phyloP scores from a whole-genome alignment of 2,329 filamentous ascomycete species.

The Zymoseptoria brevis region DNA sequence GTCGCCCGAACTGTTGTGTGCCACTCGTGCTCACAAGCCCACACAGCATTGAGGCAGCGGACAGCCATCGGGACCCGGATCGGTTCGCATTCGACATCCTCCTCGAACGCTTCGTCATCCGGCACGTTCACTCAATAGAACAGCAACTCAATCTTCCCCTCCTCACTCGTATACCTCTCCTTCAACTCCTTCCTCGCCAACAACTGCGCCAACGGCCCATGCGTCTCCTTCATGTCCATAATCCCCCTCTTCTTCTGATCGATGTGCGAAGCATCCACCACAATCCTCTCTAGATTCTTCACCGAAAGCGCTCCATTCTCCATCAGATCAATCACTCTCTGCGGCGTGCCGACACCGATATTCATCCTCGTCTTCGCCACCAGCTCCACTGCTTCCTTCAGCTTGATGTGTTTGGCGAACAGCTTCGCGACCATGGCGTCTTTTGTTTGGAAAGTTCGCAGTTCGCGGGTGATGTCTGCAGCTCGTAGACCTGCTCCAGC shows the following conservation, averaged over 20 bases:
- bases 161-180: slow-evolving; percentile 53
- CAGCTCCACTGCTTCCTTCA: slow-evolving; percentile 74
- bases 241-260: slow-evolving; percentile 92
- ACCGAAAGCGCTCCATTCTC: slow-evolving; percentile 69
- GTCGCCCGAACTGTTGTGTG: no score
- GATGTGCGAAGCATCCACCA: slow-evolving; percentile 86
- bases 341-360: slow-evolving; percentile 84
- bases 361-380: slow-evolving; percentile 63
- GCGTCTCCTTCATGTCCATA: slow-evolving; percentile 90
- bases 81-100: no score
- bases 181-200: slow-evolving; percentile 64
- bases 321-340: slow-evolving; percentile 71
- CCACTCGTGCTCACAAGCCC: no score
- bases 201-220: slow-evolving; percentile 69
- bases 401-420: slow-evolving; percentile 97
- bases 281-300: slow-evolving; percentile 64
- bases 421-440: slow-evolving; percentile 76
- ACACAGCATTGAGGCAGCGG: no score
- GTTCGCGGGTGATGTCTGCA: slow-evolving; percentile 69
- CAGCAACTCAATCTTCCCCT: slow-evolving; percentile 48
- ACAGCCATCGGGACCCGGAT: no score
- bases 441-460: slow-evolving; percentile 73
- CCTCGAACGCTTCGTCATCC: not conserved
- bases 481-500: slow-evolving; percentile 76
- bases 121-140: slow-evolving; percentile 49